These are phyloP conservation scores for Ettlia oleoabundans DNA, from an alignment of 139 green algal species.

Conservation along the genomic window DNA sequence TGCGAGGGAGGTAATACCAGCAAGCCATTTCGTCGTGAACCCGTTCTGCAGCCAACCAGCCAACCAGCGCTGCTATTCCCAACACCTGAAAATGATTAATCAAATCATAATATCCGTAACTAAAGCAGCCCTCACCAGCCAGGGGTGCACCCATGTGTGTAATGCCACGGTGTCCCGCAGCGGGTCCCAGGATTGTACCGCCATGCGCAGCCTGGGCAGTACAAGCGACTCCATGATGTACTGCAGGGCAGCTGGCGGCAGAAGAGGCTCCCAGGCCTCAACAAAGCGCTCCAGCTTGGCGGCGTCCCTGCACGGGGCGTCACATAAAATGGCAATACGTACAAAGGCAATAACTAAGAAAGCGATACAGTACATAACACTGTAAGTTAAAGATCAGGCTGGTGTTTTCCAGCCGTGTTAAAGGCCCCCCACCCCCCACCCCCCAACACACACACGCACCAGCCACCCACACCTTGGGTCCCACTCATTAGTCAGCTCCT, in stretches of 20 bases:
- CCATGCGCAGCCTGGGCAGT: slow-evolving; percentile 80
- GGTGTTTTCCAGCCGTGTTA: no score
- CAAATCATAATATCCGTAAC: not conserved
- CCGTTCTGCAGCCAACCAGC: no score
- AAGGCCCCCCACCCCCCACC: no score
- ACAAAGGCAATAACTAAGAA: not conserved
- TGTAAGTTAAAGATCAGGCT: no score
- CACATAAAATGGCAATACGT: not conserved
- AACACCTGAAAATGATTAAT: not conserved
- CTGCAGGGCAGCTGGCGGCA: slow-evolving; percentile 53
- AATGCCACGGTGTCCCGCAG: slow-evolving; percentile 82
- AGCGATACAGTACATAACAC: not conserved
- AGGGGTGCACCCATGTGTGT: slow-evolving; percentile 97
- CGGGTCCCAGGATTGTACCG: slow-evolving; percentile 91
- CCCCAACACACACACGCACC: no score
- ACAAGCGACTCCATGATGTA: slow-evolving; percentile 80
- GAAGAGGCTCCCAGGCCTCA: slow-evolving; percentile 78
- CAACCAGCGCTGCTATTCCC: no score
- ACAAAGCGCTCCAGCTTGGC: slow-evolving; percentile 85
- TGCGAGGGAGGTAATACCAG: no score
- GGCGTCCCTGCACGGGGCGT: slow-evolving; percentile 56
- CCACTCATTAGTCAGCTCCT: slow-evolving; percentile 77
- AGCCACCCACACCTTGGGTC: slow-evolving; percentile 59
- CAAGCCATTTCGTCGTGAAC: no score
- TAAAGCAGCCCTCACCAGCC: slow-evolving; percentile 72